These are phyloP conservation scores for Diaporthe velutina DNA, from an alignment of 2,329 filamentous ascomycete genomes.

Conservation along the genomic window DNA sequence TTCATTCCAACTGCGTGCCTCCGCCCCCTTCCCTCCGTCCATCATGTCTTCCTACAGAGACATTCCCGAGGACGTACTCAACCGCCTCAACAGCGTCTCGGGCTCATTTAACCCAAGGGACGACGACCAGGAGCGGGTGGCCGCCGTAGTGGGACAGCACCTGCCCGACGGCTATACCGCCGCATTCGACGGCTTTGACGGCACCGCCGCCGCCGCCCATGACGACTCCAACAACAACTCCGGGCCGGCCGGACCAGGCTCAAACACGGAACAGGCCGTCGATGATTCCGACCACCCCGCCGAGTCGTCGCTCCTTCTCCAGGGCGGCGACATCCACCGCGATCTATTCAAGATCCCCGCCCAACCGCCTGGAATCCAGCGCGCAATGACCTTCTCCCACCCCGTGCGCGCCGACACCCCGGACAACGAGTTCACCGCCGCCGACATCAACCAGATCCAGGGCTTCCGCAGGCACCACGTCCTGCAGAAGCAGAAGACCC, in stretches of 20 bases:
- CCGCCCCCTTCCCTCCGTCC: neutral
- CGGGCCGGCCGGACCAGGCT: slow-evolving; percentile 28
- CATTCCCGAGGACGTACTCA: slow-evolving; percentile 34
- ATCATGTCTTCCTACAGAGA: slow-evolving; percentile 35
- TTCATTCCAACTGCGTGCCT: neutral
- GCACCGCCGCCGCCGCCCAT: neutral
- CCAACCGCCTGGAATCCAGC: slow-evolving; percentile 44
- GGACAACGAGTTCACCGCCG: slow-evolving; percentile 40
- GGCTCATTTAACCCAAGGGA: slow-evolving; percentile 34
- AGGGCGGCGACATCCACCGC: slow-evolving; percentile 83
- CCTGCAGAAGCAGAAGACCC: slow-evolving; percentile 49
- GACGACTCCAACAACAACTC: neutral
- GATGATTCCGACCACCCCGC: slow-evolving; percentile 43
- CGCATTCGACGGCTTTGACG: slow-evolving; percentile 43
- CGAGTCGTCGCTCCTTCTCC: slow-evolving; percentile 78
- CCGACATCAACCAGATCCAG: slow-evolving; percentile 58
- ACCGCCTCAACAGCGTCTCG: slow-evolving; percentile 33
- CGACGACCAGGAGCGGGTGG: slow-evolving; percentile 37
- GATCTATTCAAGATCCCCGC: slow-evolving; percentile 82
- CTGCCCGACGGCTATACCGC: slow-evolving; percentile 51
- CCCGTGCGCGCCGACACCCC: slow-evolving; percentile 33
- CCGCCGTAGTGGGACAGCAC: slow-evolving; percentile 48
- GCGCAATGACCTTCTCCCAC: slow-evolving; percentile 45
- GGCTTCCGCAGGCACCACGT: slow-evolving; percentile 65
- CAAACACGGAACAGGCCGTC: neutral